Conservation (phyloP, 257 asterid genomes). For the Rehmannia glutinosa region DNA sequence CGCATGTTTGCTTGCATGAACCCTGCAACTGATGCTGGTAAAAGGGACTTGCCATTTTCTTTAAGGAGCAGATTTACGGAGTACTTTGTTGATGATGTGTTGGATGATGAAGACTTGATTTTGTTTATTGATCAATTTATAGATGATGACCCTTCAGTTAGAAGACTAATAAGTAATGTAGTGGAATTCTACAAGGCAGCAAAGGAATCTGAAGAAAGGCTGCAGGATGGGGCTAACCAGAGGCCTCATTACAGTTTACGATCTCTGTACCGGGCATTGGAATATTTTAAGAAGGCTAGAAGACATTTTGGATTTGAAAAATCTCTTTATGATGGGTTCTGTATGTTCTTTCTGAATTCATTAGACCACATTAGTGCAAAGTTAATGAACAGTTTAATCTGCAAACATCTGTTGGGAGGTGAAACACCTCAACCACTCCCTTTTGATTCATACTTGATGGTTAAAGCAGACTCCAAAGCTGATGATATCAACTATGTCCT, state of each 20-base stretch:
- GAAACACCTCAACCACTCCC: conserved; percentile 35
- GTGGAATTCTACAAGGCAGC: conserved; percentile 76
- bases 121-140: conserved; percentile 62
- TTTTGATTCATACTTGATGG: conserved; percentile 43
- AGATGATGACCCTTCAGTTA: conserved; percentile 41
- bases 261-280: conserved; percentile 86
- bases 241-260: conserved; percentile 95
- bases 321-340: conserved; percentile 87
- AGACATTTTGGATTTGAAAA: conserved; percentile 41
- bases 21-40: conserved; percentile 99
- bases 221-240: conserved; percentile 99
- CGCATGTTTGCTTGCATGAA: conserved; percentile 98
- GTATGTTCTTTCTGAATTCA: conserved; percentile 73
- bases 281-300: conserved; percentile 59
- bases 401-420: conserved; percentile 48
- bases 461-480: conserved; percentile 7
- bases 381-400: conserved; percentile 53
- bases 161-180: conserved; percentile 34
- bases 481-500: conserved; percentile 55
- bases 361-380: conserved; percentile 73
- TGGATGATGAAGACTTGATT: conserved; percentile 76
- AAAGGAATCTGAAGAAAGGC: conserved; percentile 70
- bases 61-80: conserved; percentile 89
- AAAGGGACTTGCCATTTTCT: conserved; percentile 76
- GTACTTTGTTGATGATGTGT: conserved; percentile 80